phyloP scores from a whole-genome alignment of 805 yeast genomes.

The Yarrowia divulgata region DNA sequence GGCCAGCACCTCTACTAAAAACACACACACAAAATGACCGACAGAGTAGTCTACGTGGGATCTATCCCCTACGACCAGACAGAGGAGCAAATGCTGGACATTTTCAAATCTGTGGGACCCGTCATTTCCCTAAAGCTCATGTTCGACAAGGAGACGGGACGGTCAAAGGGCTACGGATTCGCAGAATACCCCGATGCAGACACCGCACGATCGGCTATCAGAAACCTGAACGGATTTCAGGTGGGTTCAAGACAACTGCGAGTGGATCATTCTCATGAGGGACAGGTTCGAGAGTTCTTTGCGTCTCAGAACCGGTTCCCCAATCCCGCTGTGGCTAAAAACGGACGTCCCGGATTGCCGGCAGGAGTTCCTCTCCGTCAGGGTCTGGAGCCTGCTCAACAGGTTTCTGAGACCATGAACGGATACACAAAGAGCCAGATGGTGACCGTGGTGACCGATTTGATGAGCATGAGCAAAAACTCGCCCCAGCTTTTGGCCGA shows the following conservation, averaged over 20 bases:
- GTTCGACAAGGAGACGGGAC: conserved; percentile 88
- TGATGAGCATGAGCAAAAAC: conserved; percentile 63
- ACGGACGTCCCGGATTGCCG: conserved; percentile 53
- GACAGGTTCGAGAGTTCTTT: conserved; percentile 72
- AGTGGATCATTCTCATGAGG: conserved; percentile 75
- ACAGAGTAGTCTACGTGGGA: conserved; percentile 72
- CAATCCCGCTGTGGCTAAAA: neutral
- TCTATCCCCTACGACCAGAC: conserved; percentile 92
- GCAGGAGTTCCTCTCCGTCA: conserved; percentile 57
- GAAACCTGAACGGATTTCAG: conserved; percentile 81
- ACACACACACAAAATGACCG: conserved; percentile 31
- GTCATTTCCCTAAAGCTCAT: conserved; percentile 75
- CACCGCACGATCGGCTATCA: conserved; percentile 88
- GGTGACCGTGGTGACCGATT: conserved; percentile 60
- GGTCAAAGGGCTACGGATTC: conserved; percentile 89
- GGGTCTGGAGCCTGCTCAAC: conserved; percentile 52
- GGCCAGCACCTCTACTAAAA: neutral
- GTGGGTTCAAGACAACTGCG: conserved; percentile 74
- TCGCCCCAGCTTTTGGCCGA: conserved; percentile 66
- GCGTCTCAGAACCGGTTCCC: conserved; percentile 58
- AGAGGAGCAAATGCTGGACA: conserved; percentile 88
- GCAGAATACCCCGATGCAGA: conserved; percentile 83
- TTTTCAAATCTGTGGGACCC: conserved; percentile 89
- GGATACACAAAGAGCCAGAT: conserved; percentile 56
- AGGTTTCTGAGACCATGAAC: conserved; percentile 57